Base-by-base conservation (phyloP, 768 basidiomycete species). In the Trametes maxima region DNA sequence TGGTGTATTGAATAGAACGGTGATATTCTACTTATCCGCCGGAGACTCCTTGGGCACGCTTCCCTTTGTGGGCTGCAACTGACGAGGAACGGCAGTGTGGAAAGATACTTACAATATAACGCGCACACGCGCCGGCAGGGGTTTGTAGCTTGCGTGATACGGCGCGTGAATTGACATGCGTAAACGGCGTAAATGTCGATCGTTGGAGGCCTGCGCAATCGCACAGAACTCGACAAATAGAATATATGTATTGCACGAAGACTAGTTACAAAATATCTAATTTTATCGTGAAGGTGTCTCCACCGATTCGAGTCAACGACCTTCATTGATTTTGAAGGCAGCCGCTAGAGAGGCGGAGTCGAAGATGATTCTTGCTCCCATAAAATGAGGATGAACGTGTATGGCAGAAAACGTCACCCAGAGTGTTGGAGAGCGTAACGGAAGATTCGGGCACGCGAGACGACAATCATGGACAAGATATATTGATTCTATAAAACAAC, bases 301-400 rank as follows among this genome's bases (percentile, higher is more conserved):
- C 57, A 11, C 44, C 53, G 16, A 16, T 45, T 49, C 57, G 48
- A 64, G 57, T 64, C 62, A 40, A 37, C 62, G 43, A 59, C 62
- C 62, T 51, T 39, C 62, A 59, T 49, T 35, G 17, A 33, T 21
- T 64, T 46, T 51, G 43, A 44, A 56, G 62, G 47, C 54, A 45
- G 42, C 36, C 57, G 57, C 62, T 64, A 59, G 54, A 64, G 53
- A 25, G 54, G 44, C 36, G 62, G 57, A 7, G 22, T 16, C 10
- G 1, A 54, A 19, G 57, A 43, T 57, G 16, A 21, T 56, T 93
- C 71, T 95, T 78, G 94, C 93, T 95, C 89, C 82, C 86, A 74
- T 93, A 92, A 95, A 96, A 96, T 95, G 89, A 94, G 92, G 85
- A 88, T 87, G 83, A 65, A 78, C 90, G 89, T 86, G 87, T 94